Conservation (phyloP, 768 basidiomycete species). For the Agaricus blazei region DNA sequence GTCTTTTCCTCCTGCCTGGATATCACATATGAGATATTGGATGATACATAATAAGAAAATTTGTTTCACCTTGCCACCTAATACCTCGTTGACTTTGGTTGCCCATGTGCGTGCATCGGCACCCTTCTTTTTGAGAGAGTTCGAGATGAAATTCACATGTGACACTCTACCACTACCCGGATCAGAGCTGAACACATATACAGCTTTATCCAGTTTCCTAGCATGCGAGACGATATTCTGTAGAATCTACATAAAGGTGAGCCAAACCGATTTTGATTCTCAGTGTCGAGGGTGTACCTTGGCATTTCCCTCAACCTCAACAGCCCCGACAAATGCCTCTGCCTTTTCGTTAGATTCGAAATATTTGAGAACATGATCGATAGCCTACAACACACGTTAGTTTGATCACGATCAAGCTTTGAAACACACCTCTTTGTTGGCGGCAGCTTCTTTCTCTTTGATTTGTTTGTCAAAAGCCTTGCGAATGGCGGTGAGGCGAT, state of each 20-base stretch:
- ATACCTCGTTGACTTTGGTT: conserved; percentile 61
- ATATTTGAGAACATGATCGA: conserved; percentile 62
- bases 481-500: conserved; percentile 63
- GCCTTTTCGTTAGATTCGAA: conserved; percentile 76
- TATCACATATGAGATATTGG: background rate
- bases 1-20: conserved; percentile 90
- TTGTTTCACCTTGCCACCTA: conserved; percentile 83
- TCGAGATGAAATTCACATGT: conserved; percentile 79
- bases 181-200: conserved; percentile 87
- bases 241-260: conserved; percentile 46
- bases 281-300: conserved; percentile 47
- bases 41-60: background rate
- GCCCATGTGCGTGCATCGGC: conserved; percentile 92
- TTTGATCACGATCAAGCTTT: background rate
- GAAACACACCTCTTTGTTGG: conserved; percentile 65
- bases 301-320: conserved; percentile 79
- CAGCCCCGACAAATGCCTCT: conserved; percentile 59
- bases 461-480: conserved; percentile 81
- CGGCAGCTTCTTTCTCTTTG: conserved; percentile 75
- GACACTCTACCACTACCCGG: conserved; percentile 65
- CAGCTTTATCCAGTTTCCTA: conserved; percentile 77
- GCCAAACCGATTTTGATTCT: background rate
- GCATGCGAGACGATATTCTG: conserved; percentile 71
- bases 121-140: conserved; percentile 51
- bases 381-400: conserved; percentile 41